Evolutionary conservation across 2,329 filamentous ascomycete species (phyloP), one percentile per base, ranked within the genome.

Genomic region (Teratosphaeria viscida): DNA sequence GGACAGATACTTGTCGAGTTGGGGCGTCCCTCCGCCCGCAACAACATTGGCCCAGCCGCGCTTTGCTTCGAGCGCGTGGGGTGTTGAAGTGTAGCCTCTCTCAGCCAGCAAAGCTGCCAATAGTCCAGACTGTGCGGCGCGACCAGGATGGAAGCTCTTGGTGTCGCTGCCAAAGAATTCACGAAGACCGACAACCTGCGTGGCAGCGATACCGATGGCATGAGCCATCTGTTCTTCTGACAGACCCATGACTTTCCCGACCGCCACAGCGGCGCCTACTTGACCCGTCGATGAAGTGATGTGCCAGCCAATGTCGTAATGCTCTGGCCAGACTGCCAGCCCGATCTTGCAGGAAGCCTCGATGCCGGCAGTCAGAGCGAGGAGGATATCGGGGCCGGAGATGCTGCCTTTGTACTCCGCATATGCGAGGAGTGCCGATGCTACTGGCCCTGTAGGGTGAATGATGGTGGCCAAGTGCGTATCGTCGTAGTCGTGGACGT

Each of bases 401-500:
- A 79, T 70, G 1, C 69, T 66, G 1, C 70, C 70, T 55, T 73
- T 54, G 60, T 71, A 74, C 62, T 81, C 77, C 1, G 77, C 73
- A 14, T 78, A 73, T 1, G 80, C 77, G 2, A 83, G 72, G 1
- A 82, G 65, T 0, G 80, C 80, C 49, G 73, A 76, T 1, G 79
- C 78, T 0, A 82, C 78, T 0, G 79, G 77, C 0, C 80, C 79
- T 0, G 79, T 76, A 0, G 80, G 81, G 62, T 83, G 81, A 53
- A 83, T 82, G 62, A 82, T 79, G 5, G 78, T 82, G 54, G 79
- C 78, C 0, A 82, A 72, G 63, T 82, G 80, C 0, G 79, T 82
- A 65, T 83, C 80, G 61, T 83, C 81, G 66, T 82, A 83, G 64
- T 83, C 80, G 59, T 82, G 78, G 3, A 82, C 78, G 61, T 82